Evolutionary conservation across 1,284 basidiomycete species (phyloP), one percentile per base, ranked within the genome.

Genomic region (Xanthoconium separans): DNA sequence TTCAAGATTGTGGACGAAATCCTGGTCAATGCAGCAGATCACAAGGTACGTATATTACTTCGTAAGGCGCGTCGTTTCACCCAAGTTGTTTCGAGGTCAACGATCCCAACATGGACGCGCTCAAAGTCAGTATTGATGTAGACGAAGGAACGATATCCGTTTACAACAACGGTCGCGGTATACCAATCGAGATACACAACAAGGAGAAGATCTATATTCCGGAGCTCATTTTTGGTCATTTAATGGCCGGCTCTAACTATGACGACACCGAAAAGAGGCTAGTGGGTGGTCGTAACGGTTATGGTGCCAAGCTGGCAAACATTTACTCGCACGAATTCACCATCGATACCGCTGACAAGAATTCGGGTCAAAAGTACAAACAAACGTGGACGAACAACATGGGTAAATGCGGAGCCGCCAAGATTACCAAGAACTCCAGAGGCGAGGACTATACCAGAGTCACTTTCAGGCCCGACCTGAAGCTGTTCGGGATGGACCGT

Each of bases 1-100:
- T 97, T 97, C 84, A 99, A 99, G 80, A 99, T 99, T 69, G 90
- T 99, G 44, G 97, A 99, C 68, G 97, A 99, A 75, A 99, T 99
- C 65, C 80, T 99, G 7, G 97, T 99, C 64, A 99, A 99, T 70
- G 97, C 97, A 18, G 97, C 97, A 8, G 97, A 99, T 72, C 98
- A 99, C 77, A 99, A 99, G 86, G 96, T 91, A 59, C 50, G 68
- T 65, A 20, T 44, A 27, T 33, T 51, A 33, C 20, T 37, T 50
- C 37, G 41, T 56, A 10, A 29, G 47, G 30, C 6, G 13, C 22
- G 34, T 44, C 29, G 46, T 16, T 13, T 52, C 18, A 41, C 31
- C 51, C 42, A 12, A 50, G 4, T 1, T 6, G 24, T 43, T 15
- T 49, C n/a, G 53, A 96, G 94, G 91, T 95, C 68, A 95, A 95